Evolutionary conservation across 192 early-diverging fungal species (phyloP), one percentile per base, ranked within the genome.

Genomic region (Mortierella antarctica): DNA sequence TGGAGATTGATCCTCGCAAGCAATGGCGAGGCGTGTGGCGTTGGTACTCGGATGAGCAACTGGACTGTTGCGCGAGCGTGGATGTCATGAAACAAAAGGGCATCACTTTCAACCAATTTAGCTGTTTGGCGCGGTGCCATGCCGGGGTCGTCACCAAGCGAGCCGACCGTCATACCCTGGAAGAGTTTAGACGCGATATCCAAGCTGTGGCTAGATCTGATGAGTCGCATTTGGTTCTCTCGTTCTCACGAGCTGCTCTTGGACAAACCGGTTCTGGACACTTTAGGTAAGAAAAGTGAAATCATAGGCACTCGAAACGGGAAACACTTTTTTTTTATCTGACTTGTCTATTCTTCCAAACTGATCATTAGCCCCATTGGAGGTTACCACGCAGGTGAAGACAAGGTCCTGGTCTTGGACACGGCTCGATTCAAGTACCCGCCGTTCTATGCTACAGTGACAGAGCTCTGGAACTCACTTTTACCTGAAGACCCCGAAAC

Each of bases 11-110:
- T 74, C 96, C 95, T 1, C 87, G 91, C 12, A 79, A 89, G 53
- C 85, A 86, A 17, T 97, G 96, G 97, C 95, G 95, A 81, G 97
- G 97, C 21, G 93, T 93, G 1, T 98, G 97, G 96, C 66, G 65
- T 6, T 76, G 66, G 72, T 74, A 74, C 70, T 87, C 82, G 74
- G 92, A 94, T 80, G 93, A 94, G 70, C 83, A 92, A 40, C 81
- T 93, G 51, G 83, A 93, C 44, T 91, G 91, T 31, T 94, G 92
- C 63, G 83, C 89, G 0, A 79, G 86, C 2, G 84, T 89, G 17
- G 91, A 94, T 11, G 87, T 90, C 9, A 89, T 96, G 76, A 91
- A 90, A 62, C 82, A 89, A 40, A 92, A 91, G 61, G 95, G 95
- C 0, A 94, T 96, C 53, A 96, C 96, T 1, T 96, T 96, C 73